Base-by-base conservation (phyloP, 2,329 filamentous ascomycete genomes). In the Neofusicoccum umdonicola region DNA sequence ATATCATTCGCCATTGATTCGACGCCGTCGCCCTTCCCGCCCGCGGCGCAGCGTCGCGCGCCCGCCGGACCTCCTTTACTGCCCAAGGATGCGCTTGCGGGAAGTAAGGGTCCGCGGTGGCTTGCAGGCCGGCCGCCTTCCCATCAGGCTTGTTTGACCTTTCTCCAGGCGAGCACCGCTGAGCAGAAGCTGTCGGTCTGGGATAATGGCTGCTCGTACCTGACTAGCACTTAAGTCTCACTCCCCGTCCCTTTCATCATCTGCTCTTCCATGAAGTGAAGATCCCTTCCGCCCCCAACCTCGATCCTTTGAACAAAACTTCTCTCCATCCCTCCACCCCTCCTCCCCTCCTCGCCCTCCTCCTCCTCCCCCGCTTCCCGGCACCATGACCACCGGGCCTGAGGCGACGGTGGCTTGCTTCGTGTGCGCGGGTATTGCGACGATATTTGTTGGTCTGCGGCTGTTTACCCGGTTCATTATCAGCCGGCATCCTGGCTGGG, bases 401-500 rank as follows among this genome's bases (percentile, higher is more conserved):
- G 62, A 50, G 11, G 50, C 62, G 4, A 42, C 42, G 44, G 51
- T 64, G 15, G 44, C 42, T n/a, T 56, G 51, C 41, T 37, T 64
- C 9, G 41, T 64, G 7, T 64, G 50, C 41, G 50, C 62, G 7
- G 62, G 17, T 13, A 42, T 65, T 6, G 54, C 63, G 13, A 12
- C 37, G 1, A 22, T 58, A 9, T 58, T 65, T 39, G 63, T 65
- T 15, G 52, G 27, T 17, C 31, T 65, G 7, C 42, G 63, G 13
- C 5, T 65, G 13, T 60, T 45, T 12, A 65, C 63, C 22, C 63
- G 63, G 7, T 47, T 65, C 54, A 42, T 2, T 1, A 45, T 65
- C 52, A 58, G 44, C 34, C 63, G 45, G n/a, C 50, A 65, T 41
- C 52, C 56, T 3, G 63, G 63, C 12, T 51, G 50, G 52, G 63